Percentiles rank a stretch among this genome's conserved stretches.
Conservation (phyloP, 1,139 yeast genomes). For the Geotrichum citri-aurantii region DNA sequence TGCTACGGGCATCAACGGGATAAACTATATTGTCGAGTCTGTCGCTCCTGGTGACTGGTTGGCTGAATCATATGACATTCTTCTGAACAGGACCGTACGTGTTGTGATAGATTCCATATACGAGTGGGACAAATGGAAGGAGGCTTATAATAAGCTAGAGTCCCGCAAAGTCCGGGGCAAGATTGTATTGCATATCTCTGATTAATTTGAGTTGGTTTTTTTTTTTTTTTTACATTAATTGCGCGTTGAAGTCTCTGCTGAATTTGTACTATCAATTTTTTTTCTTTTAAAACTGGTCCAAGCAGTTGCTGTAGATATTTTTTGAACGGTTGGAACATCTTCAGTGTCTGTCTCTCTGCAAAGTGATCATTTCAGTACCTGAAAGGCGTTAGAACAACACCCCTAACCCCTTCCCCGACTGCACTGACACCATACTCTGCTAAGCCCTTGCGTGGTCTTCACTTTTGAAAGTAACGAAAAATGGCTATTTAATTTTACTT, state of each 20-base stretch:
- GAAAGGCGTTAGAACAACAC: background rate
- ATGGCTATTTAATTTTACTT: no score
- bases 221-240: background rate
- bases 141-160: conserved; percentile 46
- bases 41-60: conserved; percentile 29
- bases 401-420: background rate
- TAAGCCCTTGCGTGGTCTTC: background rate
- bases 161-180: conserved; percentile 57
- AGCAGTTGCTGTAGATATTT: no score
- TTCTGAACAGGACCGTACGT: conserved; percentile 41
- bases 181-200: conserved; percentile 38
- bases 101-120: conserved; percentile 51
- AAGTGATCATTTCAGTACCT: no score
- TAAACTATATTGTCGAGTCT: conserved; percentile 31
- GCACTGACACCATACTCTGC: background rate
- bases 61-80: conserved; percentile 34
- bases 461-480: background rate
- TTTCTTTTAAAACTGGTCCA: no score
- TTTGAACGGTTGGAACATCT: no score
- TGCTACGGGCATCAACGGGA: conserved; percentile 30
- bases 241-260: no score
- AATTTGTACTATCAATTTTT: no score
- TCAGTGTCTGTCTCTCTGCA: no score
- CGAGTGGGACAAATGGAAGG: conserved; percentile 44
- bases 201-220: background rate